phyloP scores from a whole-genome alignment of 2,329 filamentous ascomycete genomes.

The Coniochaeta sp. region DNA sequence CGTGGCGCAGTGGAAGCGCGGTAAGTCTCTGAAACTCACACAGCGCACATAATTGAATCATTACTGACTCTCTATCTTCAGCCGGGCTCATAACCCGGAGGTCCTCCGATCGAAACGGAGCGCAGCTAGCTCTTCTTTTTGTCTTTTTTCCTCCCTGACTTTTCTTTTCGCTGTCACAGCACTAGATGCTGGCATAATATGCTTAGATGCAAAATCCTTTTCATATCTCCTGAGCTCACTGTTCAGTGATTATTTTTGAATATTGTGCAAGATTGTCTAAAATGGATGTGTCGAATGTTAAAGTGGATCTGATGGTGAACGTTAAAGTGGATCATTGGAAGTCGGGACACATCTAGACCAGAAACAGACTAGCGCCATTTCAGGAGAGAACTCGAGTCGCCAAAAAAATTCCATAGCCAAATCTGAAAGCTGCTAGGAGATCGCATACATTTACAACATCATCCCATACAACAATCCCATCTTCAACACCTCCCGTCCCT shows the following conservation, averaged over 20 bases:
- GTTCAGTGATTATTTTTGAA: no score
- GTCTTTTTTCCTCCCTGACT: background rate
- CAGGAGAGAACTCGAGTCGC: background rate
- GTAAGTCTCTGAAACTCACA: background rate
- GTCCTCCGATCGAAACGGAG: constrained; percentile 2
- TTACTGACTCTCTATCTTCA: background rate
- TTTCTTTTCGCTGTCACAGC: no score
- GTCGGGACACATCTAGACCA: no score
- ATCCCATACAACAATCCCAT: background rate
- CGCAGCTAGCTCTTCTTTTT: background rate
- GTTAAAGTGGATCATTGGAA: no score
- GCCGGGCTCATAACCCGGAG: constrained; percentile 2
- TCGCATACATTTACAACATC: background rate
- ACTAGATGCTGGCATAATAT: no score
- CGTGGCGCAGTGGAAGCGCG: constrained; percentile 2
- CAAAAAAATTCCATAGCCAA: background rate
- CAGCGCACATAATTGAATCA: background rate
- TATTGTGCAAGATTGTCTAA: no score
- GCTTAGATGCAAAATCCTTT: no score
- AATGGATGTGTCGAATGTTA: no score
- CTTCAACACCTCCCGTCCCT: no score
- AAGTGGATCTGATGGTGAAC: background rate
- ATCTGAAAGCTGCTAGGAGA: background rate
- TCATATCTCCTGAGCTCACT: no score
- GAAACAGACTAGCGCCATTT: background rate